Evolutionary conservation across 352 stramenopile species (phyloP).

Genomic region (Thalassiosira exigua): DNA sequence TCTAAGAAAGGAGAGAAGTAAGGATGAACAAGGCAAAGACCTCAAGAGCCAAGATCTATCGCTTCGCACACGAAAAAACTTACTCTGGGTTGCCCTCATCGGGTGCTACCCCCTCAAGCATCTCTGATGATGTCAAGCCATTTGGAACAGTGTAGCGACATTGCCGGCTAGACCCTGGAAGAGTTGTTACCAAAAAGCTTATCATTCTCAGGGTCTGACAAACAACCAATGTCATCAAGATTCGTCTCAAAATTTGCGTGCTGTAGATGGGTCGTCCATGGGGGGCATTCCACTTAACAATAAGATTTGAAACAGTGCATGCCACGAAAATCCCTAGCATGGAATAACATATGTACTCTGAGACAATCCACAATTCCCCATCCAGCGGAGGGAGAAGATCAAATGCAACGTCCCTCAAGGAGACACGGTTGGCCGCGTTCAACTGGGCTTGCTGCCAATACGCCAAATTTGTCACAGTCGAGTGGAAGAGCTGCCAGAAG

Average conservation of each 20-base stretch:
- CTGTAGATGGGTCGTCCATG: constrained; percentile 38
- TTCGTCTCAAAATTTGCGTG: constrained; percentile 38
- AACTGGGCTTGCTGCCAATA: constrained; percentile 48
- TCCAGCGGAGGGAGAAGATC: constrained; percentile 28
- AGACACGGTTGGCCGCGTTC: constrained; percentile 33
- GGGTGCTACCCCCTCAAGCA: constrained; percentile 27
- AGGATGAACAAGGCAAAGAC: constrained; percentile 1
- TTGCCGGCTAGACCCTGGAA: constrained; percentile 46
- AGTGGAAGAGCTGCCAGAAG: constrained; percentile 44
- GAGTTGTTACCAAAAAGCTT: constrained; percentile 49
- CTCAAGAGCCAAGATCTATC: not conserved
- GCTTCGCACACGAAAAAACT: constrained; percentile 24
- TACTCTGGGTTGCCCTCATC: constrained; percentile 42
- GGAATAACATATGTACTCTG: constrained; percentile 38
- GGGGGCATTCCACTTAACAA: constrained; percentile 40
- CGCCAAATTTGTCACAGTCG: constrained; percentile 35
- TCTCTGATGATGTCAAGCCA: constrained; percentile 44
- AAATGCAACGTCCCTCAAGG: constrained; percentile 36
- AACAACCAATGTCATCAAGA: constrained; percentile 44
- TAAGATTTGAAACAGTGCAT: constrained; percentile 25
- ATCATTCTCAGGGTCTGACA: constrained; percentile 44
- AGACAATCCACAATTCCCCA: constrained; percentile 41
- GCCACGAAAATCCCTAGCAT: constrained; percentile 11
- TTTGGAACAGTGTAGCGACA: constrained; percentile 52
- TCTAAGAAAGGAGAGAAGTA: constrained; percentile 4